phyloP scores from a whole-genome alignment of 2,329 filamentous ascomycete genomes.

The Hypoxylon sp. region DNA sequence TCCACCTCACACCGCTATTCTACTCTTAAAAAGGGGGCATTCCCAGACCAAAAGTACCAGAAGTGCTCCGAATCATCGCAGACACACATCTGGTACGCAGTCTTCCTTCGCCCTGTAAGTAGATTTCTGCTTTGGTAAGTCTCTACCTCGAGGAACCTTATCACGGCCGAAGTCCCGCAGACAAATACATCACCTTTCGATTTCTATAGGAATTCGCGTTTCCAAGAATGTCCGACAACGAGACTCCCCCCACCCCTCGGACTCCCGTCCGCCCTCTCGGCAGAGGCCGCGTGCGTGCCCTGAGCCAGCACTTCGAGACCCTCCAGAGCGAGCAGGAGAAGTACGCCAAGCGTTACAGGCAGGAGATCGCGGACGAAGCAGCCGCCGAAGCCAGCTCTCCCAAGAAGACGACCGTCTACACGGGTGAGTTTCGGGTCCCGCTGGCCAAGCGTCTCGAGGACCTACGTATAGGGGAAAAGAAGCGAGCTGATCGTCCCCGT shows the following conservation, averaged over 20 bases:
- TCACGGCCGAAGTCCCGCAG: conserved; percentile 1
- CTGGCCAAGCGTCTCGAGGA: conserved; percentile 32
- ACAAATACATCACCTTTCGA: background rate
- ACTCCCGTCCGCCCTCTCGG: background rate
- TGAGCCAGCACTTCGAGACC: conserved; percentile 8
- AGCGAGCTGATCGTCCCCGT: no score
- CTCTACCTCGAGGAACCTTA: background rate
- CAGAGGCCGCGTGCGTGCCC: conserved; percentile 4
- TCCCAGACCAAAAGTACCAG: background rate
- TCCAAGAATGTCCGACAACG: conserved; percentile 12
- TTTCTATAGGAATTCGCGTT: background rate
- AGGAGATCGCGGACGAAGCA: background rate
- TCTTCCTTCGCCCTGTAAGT: conserved; percentile 1
- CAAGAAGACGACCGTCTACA: conserved; percentile 21
- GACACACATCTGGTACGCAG: background rate
- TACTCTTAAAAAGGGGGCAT: background rate
- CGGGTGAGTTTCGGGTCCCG: conserved; percentile 39
- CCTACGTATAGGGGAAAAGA: conserved; percentile 14
- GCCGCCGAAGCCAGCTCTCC: background rate
- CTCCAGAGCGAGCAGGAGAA: background rate
- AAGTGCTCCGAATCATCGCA: background rate
- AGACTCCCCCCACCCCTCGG: background rate
- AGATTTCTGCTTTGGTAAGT: conserved; percentile 8
- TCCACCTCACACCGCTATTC: background rate
- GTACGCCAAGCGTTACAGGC: background rate